A percentile compares a stretch with the other conserved stretches of the same genome.
phyloP scores from a whole-genome alignment of 306 rosid species.

The Citrullus mucosospermus region DNA sequence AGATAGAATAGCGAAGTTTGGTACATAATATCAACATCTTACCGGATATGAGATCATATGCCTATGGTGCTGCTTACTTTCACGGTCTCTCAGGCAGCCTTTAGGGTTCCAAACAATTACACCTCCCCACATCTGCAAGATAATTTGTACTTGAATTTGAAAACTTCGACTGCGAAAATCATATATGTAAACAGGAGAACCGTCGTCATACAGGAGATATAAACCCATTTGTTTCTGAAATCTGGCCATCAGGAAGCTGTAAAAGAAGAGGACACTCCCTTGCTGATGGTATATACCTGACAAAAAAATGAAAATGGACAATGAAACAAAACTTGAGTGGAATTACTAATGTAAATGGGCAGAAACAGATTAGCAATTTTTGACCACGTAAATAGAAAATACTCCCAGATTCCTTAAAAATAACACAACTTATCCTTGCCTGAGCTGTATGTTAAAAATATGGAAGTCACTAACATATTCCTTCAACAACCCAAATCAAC shows the following conservation, averaged over 20 bases:
- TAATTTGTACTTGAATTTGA: conserved; percentile 5
- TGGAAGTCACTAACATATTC: not conserved
- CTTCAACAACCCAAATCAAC: not conserved
- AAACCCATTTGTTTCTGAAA: conserved; percentile 80
- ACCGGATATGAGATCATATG: conserved; percentile 53
- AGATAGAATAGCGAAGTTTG: not conserved
- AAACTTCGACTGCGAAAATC: not conserved
- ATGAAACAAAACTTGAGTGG: not conserved
- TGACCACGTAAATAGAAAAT: not conserved
- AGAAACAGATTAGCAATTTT: not conserved
- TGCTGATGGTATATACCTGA: conserved; percentile 73
- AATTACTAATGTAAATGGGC: not conserved
- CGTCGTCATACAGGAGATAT: conserved; percentile 67
- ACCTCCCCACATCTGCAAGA: conserved; percentile 95
- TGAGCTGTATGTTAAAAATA: not conserved
- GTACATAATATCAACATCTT: conserved; percentile 7
- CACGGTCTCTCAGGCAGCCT: conserved; percentile 36
- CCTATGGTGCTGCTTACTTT: conserved; percentile 37
- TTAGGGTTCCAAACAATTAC: conserved; percentile 78
- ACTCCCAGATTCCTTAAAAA: not conserved
- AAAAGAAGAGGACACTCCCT: conserved; percentile 85
- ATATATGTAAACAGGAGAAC: not conserved
- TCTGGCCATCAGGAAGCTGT: conserved; percentile 70
- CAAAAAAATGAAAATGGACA: conserved; percentile 5
- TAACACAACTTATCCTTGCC: not conserved